phyloP scores from a whole-genome alignment of 177 flowering plant species.

The Vitis hybrid region DNA sequence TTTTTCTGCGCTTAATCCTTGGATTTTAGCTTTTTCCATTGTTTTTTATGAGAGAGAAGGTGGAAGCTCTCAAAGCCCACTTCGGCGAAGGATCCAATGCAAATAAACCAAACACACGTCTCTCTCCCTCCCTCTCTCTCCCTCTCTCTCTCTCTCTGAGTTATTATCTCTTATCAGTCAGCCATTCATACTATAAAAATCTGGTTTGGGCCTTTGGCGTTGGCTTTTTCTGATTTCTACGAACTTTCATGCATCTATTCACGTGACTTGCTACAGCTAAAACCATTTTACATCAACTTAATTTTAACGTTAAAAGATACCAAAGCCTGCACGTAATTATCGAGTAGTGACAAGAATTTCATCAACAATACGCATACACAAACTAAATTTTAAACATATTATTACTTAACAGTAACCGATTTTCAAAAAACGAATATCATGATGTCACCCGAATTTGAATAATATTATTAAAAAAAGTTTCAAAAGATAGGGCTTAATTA shows the following conservation, averaged over 20 bases:
- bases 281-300: conserved; percentile 11
- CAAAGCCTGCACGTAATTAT: too few species aligned
- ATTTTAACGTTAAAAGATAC: neutral
- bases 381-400: too few species aligned
- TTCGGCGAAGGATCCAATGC: conserved; percentile 58
- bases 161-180: conserved; percentile 6
- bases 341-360: too few species aligned
- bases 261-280: conserved; percentile 28
- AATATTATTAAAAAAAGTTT: too few species aligned
- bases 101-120: conserved; percentile 3
- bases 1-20: conserved; percentile 5
- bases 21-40: conserved; percentile 17
- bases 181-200: conserved; percentile 7
- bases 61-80: conserved; percentile 18
- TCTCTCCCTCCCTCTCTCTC: conserved; percentile 11
- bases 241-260: conserved; percentile 34
- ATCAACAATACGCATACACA: too few species aligned
- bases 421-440: too few species aligned
- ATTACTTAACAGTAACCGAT: too few species aligned
- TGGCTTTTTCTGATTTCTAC: conserved; percentile 19
- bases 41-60: conserved; percentile 2
- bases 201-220: conserved; percentile 14
- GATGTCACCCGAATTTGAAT: too few species aligned
- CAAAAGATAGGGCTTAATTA: too few species aligned
- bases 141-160: neutral